Base-by-base conservation (phyloP, 2,329 filamentous ascomycete species). In the Verticillium tricorpus region DNA sequence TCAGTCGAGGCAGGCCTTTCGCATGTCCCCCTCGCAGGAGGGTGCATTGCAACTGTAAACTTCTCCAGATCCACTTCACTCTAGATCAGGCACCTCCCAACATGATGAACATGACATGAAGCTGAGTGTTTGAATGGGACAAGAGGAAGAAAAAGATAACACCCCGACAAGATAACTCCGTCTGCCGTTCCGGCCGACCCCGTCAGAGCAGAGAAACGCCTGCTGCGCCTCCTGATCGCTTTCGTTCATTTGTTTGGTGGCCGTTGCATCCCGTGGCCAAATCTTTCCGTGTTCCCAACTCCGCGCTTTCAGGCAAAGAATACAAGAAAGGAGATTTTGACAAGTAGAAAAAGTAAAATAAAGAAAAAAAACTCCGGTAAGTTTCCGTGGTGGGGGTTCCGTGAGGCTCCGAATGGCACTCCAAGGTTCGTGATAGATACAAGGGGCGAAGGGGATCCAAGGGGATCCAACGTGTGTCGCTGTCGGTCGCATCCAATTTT, bases 231-330 rank as follows among this genome's bases (percentile, higher is more conserved):
- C 45, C 45, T 9, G 4, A 22, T 52, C 45, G 45, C 45, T 52
- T 22, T 52, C 45, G 45, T 52, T 52, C 45, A 25, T 52, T 52
- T 52, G 45, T 52, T 52, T 52, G 45, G 22, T 52, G 45, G 45
- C 45, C 45, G 45, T 52, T 52, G 19, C 45, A 52, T 52, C 45
- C 45, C 45, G 19, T 25, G 45, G 45, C 45, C 45, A 19, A 52
- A 52, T 52, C 45, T 52, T 52, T 61, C 61, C 60, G 39, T 58
- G 6, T 14, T 59, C 63, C 64, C 55, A 63, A 65, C 64, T 65
- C 64, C 64, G 14, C 64, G 64, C 64, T 65, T 59, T 61, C 54
- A 52, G 57, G 59, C 58, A 60, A 52, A 60, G 58, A 57, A 60
- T 61, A 57, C 56, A 57, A 52, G 55, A 32, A 57, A 61, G 59